A percentile compares a stretch with the other conserved stretches of the same genome.
phyloP scores from a whole-genome alignment of 352 stramenopile genomes.

The Phytopythium sindhum region DNA sequence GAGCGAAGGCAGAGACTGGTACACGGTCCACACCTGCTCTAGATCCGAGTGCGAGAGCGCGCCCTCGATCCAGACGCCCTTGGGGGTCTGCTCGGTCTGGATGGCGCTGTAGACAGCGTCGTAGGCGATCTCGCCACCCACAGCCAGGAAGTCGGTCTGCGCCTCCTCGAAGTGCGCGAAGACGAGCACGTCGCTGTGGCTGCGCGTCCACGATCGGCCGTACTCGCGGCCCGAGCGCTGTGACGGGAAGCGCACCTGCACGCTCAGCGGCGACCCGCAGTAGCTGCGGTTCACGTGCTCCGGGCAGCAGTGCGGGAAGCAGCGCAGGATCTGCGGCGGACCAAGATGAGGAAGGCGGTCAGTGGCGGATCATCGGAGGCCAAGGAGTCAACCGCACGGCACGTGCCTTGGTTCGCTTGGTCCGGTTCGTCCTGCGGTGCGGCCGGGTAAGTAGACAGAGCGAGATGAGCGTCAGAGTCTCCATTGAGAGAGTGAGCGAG shows the following conservation, averaged over 20 bases:
- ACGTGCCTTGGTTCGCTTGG: conserved; percentile 40
- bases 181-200: conserved; percentile 26
- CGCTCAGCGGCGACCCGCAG: conserved; percentile 50
- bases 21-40: too few species aligned
- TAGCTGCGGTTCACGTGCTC: conserved; percentile 67
- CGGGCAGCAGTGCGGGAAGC: conserved; percentile 71
- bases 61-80: conserved; percentile 64
- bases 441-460: too few species aligned
- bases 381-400: too few species aligned
- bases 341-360: neutral
- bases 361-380: neutral
- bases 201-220: conserved; percentile 7
- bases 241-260: conserved; percentile 26
- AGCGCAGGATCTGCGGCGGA: conserved; percentile 49
- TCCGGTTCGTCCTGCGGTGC: conserved; percentile 38
- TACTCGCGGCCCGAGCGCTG: neutral
- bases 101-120: conserved; percentile 29
- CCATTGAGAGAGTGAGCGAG: neutral
- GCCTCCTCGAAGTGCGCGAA: conserved; percentile 58
- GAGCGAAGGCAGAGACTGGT: neutral
- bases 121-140: conserved; percentile 26
- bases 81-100: conserved; percentile 58
- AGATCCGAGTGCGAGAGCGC: conserved; percentile 15
- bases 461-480: neutral
- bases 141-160: conserved; percentile 20